Percentiles rank a stretch among this genome's conserved stretches.
Conservation (phyloP, 495 filamentous ascomycete species). For the Hypoxylon cercidicola region DNA sequence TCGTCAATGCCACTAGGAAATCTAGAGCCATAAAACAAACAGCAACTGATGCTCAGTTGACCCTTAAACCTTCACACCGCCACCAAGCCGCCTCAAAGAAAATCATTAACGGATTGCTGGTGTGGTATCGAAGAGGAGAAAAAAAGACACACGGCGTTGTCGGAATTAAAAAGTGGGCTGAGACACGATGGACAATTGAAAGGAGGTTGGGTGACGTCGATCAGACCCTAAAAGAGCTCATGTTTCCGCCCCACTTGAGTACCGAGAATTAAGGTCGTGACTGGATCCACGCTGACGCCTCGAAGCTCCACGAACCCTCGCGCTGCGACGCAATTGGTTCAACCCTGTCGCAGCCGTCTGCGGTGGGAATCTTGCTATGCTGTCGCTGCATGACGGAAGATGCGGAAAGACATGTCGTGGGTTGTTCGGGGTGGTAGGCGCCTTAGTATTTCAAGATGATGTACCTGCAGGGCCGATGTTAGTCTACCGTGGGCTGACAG, state of each 20-base stretch:
- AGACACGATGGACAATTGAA: not conserved
- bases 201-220: conserved; percentile 36
- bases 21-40: conserved; percentile 27
- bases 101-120: not conserved
- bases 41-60: conserved; percentile 23
- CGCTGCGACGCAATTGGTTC: conserved; percentile 29
- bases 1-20: conserved; percentile 33
- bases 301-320: conserved; percentile 30
- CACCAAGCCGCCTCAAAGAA: conserved; percentile 2
- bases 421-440: conserved; percentile 29
- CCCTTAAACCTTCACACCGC: conserved; percentile 10
- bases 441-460: too few species aligned
- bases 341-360: conserved; percentile 24
- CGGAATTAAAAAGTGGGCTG: conserved; percentile 24
- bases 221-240: conserved; percentile 12
- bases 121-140: conserved; percentile 12
- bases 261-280: conserved; percentile 14
- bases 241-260: conserved; percentile 10
- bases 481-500: conserved; percentile 10
- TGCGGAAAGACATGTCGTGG: conserved; percentile 18
- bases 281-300: conserved; percentile 35
- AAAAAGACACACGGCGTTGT: conserved; percentile 4
- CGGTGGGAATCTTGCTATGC: conserved; percentile 28
- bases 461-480: conserved; percentile 7
- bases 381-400: conserved; percentile 22